Conservation (phyloP, 2,329 filamentous ascomycete genomes). For the Exophiala oligosperma region DNA sequence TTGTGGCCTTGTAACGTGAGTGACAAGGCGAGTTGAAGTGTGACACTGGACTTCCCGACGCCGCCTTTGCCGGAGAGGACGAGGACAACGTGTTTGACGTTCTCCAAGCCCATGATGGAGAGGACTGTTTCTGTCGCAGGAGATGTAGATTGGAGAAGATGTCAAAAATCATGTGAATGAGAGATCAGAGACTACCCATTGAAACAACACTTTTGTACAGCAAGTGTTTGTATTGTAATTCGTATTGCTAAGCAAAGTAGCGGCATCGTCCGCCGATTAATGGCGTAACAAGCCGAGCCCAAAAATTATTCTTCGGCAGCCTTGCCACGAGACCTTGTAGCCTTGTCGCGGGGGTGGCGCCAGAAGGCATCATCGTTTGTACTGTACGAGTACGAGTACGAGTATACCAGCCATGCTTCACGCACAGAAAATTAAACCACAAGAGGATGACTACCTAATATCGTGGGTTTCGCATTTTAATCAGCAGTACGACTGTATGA, state of each 20-base stretch:
- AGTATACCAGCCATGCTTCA: no score
- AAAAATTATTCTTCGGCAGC: slow-evolving; percentile 3
- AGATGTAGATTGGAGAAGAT: not conserved
- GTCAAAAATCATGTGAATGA: no score
- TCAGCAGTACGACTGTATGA: no score
- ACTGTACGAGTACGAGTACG: not conserved
- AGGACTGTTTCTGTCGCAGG: not conserved
- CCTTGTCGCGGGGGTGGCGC: slow-evolving; percentile 14
- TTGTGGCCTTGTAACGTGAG: slow-evolving; percentile 82
- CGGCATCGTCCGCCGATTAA: slow-evolving; percentile 1
- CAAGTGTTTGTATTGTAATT: not conserved
- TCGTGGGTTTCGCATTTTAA: no score
- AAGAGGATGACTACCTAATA: no score
- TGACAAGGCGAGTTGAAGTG: slow-evolving; percentile 89
- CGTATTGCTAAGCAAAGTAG: slow-evolving; percentile 13
- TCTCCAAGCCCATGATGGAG: slow-evolving; percentile 27
- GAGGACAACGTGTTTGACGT: slow-evolving; percentile 35
- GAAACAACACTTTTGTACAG: no score
- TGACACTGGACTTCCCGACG: slow-evolving; percentile 97
- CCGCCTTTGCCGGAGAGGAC: slow-evolving; percentile 95
- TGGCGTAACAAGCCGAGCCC: slow-evolving; percentile 3
- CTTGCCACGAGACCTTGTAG: not conserved
- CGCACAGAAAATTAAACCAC: no score
- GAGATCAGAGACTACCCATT: no score
- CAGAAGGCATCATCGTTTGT: not conserved